Evolutionary conservation across 2,329 filamentous ascomycete species (phyloP).

Genomic region (Calycina marina): DNA sequence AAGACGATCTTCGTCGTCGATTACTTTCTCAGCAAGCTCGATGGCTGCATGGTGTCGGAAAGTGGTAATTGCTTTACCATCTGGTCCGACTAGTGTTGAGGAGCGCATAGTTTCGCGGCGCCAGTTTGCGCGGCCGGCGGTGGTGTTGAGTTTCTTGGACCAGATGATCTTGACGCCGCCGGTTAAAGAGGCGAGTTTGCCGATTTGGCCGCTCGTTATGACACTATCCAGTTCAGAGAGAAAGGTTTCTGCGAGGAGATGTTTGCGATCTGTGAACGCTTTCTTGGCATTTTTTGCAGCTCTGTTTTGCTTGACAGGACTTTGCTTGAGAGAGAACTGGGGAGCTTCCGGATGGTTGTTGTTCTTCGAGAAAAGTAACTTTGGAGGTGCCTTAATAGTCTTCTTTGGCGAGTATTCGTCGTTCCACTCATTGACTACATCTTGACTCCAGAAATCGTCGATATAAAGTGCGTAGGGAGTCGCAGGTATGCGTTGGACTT

Average conservation of each 20-base stretch:
- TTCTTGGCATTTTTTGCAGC: conserved; percentile 33
- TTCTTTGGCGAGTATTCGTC: conserved; percentile 42
- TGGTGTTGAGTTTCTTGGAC: conserved; percentile 67
- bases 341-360: conserved; percentile 2
- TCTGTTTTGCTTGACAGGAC: conserved; percentile 23
- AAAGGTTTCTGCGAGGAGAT: conserved; percentile 47
- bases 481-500: conserved; percentile 30
- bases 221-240: conserved; percentile 51
- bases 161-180: conserved; percentile 60
- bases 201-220: conserved; percentile 47
- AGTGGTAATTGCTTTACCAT: conserved; percentile 6
- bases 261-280: conserved; percentile 46
- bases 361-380: conserved; percentile 7
- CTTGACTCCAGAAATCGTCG: conserved; percentile 46
- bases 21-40: conserved; percentile 79
- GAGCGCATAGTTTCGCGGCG: conserved; percentile 38
- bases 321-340: conserved; percentile 17
- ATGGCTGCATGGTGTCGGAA: conserved; percentile 56
- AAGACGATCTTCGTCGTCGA: conserved; percentile 61
- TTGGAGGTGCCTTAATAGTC: conserved; percentile 24
- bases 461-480: conserved; percentile 38
- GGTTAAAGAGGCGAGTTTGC: conserved; percentile 41
- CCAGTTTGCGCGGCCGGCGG: conserved; percentile 65
- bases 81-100: conserved; percentile 10
- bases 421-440: conserved; percentile 47